Percentiles rank a stretch among this genome's conserved stretches.
phyloP scores from a whole-genome alignment of 352 stramenopile species.

The Aphanomyces invadans region DNA sequence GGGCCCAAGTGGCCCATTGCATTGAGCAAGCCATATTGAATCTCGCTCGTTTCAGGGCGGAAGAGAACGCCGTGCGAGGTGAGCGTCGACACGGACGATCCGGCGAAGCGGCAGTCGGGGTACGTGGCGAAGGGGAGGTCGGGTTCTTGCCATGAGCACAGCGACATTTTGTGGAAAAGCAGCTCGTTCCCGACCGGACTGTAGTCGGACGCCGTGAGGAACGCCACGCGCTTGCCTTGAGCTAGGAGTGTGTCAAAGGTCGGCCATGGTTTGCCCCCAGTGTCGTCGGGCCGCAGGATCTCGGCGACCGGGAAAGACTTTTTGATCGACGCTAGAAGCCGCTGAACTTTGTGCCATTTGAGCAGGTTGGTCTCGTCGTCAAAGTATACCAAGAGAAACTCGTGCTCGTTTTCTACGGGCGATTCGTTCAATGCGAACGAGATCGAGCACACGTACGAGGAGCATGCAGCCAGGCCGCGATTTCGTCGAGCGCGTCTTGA shows the following conservation, averaged over 20 bases:
- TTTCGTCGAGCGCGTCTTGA: conserved; percentile 39
- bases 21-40: conserved; percentile 77
- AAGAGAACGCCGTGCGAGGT: conserved; percentile 55
- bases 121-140: conserved; percentile 49
- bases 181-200: conserved; percentile 46
- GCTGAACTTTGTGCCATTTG: conserved; percentile 73
- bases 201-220: conserved; percentile 75
- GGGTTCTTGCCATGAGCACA: conserved; percentile 76
- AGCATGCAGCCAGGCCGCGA: conserved; percentile 48
- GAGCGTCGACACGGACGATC: conserved; percentile 35
- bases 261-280: conserved; percentile 47
- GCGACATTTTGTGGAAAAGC: conserved; percentile 64
- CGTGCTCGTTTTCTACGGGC: conserved; percentile 34
- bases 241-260: conserved; percentile 52
- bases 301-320: conserved; percentile 49
- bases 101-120: conserved; percentile 49
- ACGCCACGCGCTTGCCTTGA: conserved; percentile 60
- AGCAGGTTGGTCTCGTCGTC: conserved; percentile 66
- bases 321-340: conserved; percentile 56
- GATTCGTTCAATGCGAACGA: background rate
- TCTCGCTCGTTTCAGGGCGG: conserved; percentile 75
- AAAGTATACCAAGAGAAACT: conserved; percentile 81
- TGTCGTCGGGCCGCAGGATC: conserved; percentile 56
- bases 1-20: conserved; percentile 56
- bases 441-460: conserved; percentile 20